Percentiles rank a stretch among this genome's conserved stretches.
Evolutionary conservation across 2,329 filamentous ascomycete genomes (phyloP).

Genomic region (Aspergillus oerlinghausenensis): DNA sequence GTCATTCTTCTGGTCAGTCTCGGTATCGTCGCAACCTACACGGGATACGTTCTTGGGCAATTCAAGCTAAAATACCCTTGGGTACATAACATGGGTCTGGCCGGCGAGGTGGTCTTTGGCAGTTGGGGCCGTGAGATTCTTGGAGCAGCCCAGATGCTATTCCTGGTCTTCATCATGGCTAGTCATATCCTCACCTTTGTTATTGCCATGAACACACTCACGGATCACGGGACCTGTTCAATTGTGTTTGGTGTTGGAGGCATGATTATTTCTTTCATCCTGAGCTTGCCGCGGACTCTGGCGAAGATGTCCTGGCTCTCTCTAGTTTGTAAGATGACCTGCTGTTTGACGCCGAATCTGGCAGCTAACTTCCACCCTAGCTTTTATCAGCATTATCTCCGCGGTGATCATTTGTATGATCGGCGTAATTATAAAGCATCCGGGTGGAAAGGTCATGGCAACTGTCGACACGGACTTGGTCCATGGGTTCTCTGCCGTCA

Average conservation of each 20-base stretch:
- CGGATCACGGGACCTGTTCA: slow-evolving; percentile 58
- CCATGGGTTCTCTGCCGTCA: slow-evolving; percentile 57
- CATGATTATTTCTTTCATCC: slow-evolving; percentile 53
- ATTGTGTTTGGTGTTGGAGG: slow-evolving; percentile 61
- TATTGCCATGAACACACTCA: slow-evolving; percentile 64
- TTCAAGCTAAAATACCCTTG: slow-evolving; percentile 55
- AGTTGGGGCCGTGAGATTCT: slow-evolving; percentile 58
- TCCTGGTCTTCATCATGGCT: slow-evolving; percentile 65
- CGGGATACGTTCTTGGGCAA: slow-evolving; percentile 57
- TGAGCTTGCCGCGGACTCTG: slow-evolving; percentile 59
- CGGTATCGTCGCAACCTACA: slow-evolving; percentile 56
- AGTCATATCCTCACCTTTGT: slow-evolving; percentile 69
- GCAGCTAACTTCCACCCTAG: slow-evolving; percentile 24
- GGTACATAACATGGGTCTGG: slow-evolving; percentile 64
- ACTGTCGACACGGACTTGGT: slow-evolving; percentile 45
- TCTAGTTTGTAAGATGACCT: slow-evolving; percentile 43
- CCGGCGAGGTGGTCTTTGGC: slow-evolving; percentile 59
- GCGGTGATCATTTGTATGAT: slow-evolving; percentile 65
- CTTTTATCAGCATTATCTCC: slow-evolving; percentile 59
- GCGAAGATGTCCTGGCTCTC: slow-evolving; percentile 60
- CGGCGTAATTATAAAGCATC: slow-evolving; percentile 53
- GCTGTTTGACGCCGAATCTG: neutral
- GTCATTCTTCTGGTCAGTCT: slow-evolving; percentile 51
- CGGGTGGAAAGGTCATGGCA: slow-evolving; percentile 34
- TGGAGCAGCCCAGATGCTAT: slow-evolving; percentile 57